A percentile compares a stretch with the other conserved stretches of the same genome.
Conservation (phyloP, 1,284 basidiomycete genomes). For the Ganoderma sinense region DNA sequence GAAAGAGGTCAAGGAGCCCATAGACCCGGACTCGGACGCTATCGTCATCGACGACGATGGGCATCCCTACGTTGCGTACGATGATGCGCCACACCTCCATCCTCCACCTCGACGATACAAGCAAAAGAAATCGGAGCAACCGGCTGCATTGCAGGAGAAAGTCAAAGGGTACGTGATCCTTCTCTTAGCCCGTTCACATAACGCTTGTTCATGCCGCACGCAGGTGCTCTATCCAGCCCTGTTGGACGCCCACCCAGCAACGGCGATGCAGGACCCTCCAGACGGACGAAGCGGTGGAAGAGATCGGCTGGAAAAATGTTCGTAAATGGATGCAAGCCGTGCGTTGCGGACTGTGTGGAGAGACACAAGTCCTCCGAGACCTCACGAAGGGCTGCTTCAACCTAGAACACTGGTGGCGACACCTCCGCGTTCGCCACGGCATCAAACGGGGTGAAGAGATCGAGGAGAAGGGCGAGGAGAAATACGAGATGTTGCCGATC, state of each 20-base stretch:
- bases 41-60: not conserved
- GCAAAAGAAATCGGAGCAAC: not conserved
- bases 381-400: not conserved
- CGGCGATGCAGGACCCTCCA: not conserved
- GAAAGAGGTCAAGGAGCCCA: not conserved
- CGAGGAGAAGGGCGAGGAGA: not conserved
- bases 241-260: not conserved
- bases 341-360: not conserved
- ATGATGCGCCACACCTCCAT: conserved; percentile 1
- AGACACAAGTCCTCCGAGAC: not conserved
- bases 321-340: not conserved
- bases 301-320: not conserved
- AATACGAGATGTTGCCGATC: not conserved
- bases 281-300: not conserved
- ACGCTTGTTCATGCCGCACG: not conserved
- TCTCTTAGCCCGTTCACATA: not conserved
- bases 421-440: not conserved
- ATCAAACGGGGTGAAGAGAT: not conserved
- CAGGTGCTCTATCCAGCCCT: not conserved
- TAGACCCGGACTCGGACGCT: not conserved
- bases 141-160: not conserved
- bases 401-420: conserved; percentile 5
- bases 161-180: not conserved
- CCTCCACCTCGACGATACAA: not conserved
- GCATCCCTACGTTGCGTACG: not conserved